These are phyloP conservation scores for Pyropia haitanensis DNA, from an alignment of 23 red algal genomes.

Conservation along the genomic window DNA sequence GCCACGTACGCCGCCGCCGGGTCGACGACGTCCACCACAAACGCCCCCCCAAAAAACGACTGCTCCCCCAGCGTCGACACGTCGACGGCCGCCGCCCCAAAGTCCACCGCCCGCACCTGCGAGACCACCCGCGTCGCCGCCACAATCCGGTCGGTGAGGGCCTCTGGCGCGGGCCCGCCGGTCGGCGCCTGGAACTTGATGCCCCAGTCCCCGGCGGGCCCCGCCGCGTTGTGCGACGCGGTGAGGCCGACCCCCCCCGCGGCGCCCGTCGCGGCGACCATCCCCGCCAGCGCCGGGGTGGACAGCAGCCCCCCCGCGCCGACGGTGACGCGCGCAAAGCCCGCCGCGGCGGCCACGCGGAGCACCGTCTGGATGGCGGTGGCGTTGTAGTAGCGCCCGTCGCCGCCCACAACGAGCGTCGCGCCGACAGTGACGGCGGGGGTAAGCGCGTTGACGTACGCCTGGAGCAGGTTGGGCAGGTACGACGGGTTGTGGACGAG, in stretches of 20 bases:
- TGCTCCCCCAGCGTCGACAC: slow-evolving; percentile 12
- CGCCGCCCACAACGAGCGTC: slow-evolving; percentile 75
- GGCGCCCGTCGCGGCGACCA: slow-evolving; percentile 51
- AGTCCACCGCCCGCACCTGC: slow-evolving; percentile 46
- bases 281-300: slow-evolving; percentile 74
- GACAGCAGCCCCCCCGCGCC: slow-evolving; percentile 79
- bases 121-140: slow-evolving; percentile 43
- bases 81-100: slow-evolving; percentile 17
- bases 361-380: slow-evolving; percentile 78
- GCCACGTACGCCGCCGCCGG: slow-evolving; percentile 75
- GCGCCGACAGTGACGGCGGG: slow-evolving; percentile 39
- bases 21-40: slow-evolving; percentile 84
- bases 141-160: slow-evolving; percentile 63
- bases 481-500: slow-evolving; percentile 16
- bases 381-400: slow-evolving; percentile 86
- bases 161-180: slow-evolving; percentile 84
- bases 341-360: slow-evolving; percentile 78
- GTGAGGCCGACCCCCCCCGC: slow-evolving; percentile 92
- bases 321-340: slow-evolving; percentile 56
- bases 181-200: slow-evolving; percentile 93
- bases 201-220: slow-evolving; percentile 78
- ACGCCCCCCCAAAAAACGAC: slow-evolving; percentile 5
- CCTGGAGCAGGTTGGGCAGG: slow-evolving; percentile 58
- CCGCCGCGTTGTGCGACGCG: slow-evolving; percentile 91
- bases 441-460: slow-evolving; percentile 89